Percentiles rank a stretch among this genome's conserved stretches.
phyloP scores from a whole-genome alignment of 805 yeast genomes.

The Wickerhamiella occidentalis region DNA sequence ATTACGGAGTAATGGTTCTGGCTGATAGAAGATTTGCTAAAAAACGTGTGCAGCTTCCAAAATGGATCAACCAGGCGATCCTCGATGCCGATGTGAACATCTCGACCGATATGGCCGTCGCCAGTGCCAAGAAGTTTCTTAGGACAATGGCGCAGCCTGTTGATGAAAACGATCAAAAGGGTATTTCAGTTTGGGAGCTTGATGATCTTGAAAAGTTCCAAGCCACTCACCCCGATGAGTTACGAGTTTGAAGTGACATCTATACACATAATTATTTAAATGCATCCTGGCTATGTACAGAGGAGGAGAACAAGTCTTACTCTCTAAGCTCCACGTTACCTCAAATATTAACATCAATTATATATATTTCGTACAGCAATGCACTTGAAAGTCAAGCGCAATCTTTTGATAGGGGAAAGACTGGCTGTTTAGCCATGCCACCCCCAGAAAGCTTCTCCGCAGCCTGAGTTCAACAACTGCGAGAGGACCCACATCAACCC shows the following conservation, averaged over 20 bases:
- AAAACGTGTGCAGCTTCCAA: slow-evolving; percentile 80
- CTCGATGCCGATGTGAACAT: slow-evolving; percentile 82
- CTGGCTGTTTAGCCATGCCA: no score
- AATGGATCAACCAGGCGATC: slow-evolving; percentile 92
- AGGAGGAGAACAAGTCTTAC: no score
- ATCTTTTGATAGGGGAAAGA: no score
- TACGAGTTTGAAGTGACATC: not conserved
- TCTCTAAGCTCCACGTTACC: no score
- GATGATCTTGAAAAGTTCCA: slow-evolving; percentile 29
- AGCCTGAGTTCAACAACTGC: no score
- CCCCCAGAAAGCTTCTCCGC: no score
- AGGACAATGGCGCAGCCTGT: slow-evolving; percentile 91
- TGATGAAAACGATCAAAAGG: slow-evolving; percentile 80
- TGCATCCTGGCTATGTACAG: no score
- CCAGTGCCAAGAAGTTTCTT: slow-evolving; percentile 83
- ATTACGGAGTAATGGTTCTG: slow-evolving; percentile 95
- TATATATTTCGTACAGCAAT: no score
- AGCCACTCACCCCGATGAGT: not conserved
- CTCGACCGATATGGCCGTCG: slow-evolving; percentile 95
- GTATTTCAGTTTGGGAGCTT: slow-evolving; percentile 83
- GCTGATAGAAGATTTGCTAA: slow-evolving; percentile 89
- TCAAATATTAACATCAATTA: no score
- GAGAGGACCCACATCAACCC: no score
- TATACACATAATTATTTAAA: no score
- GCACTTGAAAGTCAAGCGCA: no score